phyloP scores from a whole-genome alignment of 2,329 filamentous ascomycete species.

The Incumbomyces lentus region DNA sequence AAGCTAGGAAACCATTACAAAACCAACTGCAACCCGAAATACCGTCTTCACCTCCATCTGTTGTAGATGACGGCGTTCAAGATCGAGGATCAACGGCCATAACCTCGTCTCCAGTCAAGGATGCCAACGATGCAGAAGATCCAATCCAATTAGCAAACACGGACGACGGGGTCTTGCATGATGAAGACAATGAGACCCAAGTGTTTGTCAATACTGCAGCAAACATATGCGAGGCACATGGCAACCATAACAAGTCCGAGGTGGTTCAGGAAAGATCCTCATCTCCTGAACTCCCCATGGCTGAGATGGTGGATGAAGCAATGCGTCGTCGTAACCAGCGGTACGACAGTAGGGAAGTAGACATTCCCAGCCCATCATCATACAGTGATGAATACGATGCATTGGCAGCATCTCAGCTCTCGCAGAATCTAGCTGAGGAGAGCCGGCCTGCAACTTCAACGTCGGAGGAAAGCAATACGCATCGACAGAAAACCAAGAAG shows the following conservation, averaged over 20 bases:
- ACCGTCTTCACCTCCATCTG: conserved; percentile 21
- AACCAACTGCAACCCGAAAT: conserved; percentile 17
- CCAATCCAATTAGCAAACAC: conserved; percentile 6
- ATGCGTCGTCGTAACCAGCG: background rate
- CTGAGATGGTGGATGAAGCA: background rate
- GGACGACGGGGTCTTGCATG: conserved; percentile 7
- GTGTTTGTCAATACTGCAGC: background rate
- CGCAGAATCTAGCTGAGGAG: conserved; percentile 30
- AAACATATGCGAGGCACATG: no score
- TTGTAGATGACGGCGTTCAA: conserved; percentile 10
- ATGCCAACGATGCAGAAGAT: conserved; percentile 1
- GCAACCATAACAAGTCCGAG: background rate
- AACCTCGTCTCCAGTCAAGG: conserved; percentile 13
- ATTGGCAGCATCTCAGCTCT: conserved; percentile 36
- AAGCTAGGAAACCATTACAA: conserved; percentile 12
- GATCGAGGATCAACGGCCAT: conserved; percentile 3
- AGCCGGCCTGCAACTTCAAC: background rate
- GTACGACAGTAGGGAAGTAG: background rate
- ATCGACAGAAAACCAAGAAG: background rate
- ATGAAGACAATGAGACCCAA: background rate
- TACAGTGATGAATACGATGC: conserved; percentile 34
- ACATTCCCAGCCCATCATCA: background rate
- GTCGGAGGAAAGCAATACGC: no score
- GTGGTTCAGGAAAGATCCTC: background rate
- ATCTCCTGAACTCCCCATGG: background rate